phyloP scores from a whole-genome alignment of 2,329 filamentous ascomycete species.

The Cladosporium cucumerinum region DNA sequence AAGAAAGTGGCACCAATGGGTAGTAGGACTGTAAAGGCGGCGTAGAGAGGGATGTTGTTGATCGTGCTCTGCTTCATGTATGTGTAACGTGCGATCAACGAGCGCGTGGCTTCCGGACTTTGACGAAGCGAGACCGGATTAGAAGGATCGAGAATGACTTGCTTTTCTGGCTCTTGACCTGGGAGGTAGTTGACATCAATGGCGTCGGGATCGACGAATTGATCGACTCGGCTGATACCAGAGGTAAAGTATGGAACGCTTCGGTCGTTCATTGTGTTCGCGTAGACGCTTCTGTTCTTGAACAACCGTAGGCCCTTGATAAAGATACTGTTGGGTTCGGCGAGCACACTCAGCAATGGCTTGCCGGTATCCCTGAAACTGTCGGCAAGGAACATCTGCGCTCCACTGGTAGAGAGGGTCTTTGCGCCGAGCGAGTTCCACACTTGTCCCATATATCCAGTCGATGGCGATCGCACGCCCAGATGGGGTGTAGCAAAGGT shows the following conservation, averaged over 20 bases:
- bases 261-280: conserved; percentile 83
- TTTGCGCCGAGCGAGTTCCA: conserved; percentile 76
- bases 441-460: conserved; percentile 42
- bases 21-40: conserved; percentile 64
- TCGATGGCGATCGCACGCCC: conserved; percentile 47
- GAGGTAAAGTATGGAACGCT: conserved; percentile 83
- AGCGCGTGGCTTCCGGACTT: conserved; percentile 20
- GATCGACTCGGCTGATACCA: conserved; percentile 71
- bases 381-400: conserved; percentile 85
- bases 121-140: conserved; percentile 54
- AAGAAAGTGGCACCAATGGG: conserved; percentile 69
- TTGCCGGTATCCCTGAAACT: conserved; percentile 77
- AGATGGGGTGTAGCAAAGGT: conserved; percentile 82
- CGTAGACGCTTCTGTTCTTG: conserved; percentile 72
- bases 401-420: conserved; percentile 76
- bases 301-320: conserved; percentile 74
- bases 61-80: conserved; percentile 18
- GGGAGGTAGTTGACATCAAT: conserved; percentile 70
- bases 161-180: conserved; percentile 61
- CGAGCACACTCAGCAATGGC: conserved; percentile 75
- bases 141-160: conserved; percentile 69
- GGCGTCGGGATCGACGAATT: conserved; percentile 65
- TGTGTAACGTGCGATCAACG: conserved; percentile 20
- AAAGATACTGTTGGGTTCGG: conserved; percentile 82
- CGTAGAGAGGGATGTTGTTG: conserved; percentile 57